phyloP scores from a whole-genome alignment of 1,284 basidiomycete genomes.

The Somion occarium region DNA sequence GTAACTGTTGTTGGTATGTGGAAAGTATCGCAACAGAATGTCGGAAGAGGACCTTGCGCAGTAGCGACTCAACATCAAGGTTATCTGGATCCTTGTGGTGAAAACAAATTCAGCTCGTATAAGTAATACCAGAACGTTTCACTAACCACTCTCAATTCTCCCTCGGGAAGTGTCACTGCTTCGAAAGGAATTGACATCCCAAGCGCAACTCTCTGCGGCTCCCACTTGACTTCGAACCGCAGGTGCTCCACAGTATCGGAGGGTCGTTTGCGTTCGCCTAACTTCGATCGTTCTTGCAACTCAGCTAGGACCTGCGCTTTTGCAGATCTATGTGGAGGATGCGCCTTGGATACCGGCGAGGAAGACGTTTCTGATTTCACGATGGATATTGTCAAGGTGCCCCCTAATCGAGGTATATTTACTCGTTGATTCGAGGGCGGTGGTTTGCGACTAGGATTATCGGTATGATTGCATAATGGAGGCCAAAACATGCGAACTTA shows the following conservation, averaged over 20 bases:
- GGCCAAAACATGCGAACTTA: constrained; percentile 32
- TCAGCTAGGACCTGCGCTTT: constrained; percentile 52
- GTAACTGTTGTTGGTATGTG: constrained; percentile 49
- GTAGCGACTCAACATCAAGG: constrained; percentile 65
- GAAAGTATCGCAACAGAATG: constrained; percentile 59
- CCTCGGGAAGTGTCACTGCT: constrained; percentile 34
- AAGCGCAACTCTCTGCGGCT: constrained; percentile 55
- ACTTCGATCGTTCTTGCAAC: constrained; percentile 57
- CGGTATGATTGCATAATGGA: constrained; percentile 6
- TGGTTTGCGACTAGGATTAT: constrained; percentile 42
- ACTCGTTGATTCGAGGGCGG: constrained; percentile 27
- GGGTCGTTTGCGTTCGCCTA: constrained; percentile 38
- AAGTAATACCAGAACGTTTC: not conserved
- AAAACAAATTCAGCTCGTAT: not conserved
- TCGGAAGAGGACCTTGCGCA: constrained; percentile 52
- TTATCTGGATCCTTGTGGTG: constrained; percentile 51
- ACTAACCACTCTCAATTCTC: constrained; percentile 44
- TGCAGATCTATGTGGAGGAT: constrained; percentile 34
- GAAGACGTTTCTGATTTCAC: constrained; percentile 13
- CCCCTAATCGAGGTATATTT: constrained; percentile 55
- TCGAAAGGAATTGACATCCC: constrained; percentile 46
- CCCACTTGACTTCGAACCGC: constrained; percentile 58
- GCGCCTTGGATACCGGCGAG: constrained; percentile 26
- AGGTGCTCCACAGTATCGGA: constrained; percentile 71
- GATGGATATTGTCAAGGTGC: constrained; percentile 47